phyloP scores from a whole-genome alignment of 345 rosid genomes.

The Aquilaria sinensis region DNA sequence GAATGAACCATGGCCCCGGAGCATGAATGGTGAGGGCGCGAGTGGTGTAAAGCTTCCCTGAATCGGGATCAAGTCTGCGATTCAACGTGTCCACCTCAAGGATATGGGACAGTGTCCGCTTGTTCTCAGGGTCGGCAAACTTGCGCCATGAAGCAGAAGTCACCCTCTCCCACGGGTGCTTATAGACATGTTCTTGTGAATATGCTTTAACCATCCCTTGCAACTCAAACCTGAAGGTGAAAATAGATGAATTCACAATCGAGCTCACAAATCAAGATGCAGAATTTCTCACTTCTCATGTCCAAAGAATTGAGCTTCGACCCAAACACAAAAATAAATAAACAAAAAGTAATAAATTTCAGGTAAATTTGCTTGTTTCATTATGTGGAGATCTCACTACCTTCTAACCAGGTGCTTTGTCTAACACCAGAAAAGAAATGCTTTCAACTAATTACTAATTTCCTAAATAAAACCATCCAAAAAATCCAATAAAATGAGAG shows the following conservation, averaged over 20 bases:
- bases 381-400: neutral
- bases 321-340: constrained; percentile 1
- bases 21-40: constrained; percentile 84
- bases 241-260: constrained; percentile 3
- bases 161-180: constrained; percentile 98
- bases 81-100: constrained; percentile 86
- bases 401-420: no score
- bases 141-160: constrained; percentile 99
- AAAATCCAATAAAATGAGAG: neutral
- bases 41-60: constrained; percentile 81
- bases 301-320: neutral
- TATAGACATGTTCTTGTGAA: constrained; percentile 80
- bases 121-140: constrained; percentile 89
- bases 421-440: no score
- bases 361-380: neutral
- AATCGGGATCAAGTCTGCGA: constrained; percentile 48
- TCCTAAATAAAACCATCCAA: neutral
- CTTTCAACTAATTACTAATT: no score
- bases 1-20: constrained; percentile 94
- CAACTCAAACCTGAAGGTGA: neutral
- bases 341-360: neutral
- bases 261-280: constrained; percentile 3
- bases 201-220: constrained; percentile 70
- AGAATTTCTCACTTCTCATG: neutral
- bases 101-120: constrained; percentile 68